Evolutionary conservation across 768 basidiomycete species (phyloP).

Genomic region (Kwoniella dendrophila): DNA sequence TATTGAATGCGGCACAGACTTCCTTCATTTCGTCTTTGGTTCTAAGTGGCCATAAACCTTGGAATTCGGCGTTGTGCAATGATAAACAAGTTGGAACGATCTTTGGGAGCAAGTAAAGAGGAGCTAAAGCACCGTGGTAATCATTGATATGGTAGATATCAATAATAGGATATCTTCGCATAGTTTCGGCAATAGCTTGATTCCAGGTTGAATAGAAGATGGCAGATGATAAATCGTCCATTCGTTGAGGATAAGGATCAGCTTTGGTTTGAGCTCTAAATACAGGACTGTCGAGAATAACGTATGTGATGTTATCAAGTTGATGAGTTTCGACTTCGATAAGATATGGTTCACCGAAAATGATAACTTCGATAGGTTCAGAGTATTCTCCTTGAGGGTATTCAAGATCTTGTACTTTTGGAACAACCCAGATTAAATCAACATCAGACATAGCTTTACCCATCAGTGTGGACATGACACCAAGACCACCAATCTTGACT

Average conservation of each 20-base stretch:
- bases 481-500: conserved; percentile 95
- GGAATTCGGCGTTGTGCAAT: conserved; percentile 95
- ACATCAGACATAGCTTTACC: conserved; percentile 98
- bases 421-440: conserved; percentile 88
- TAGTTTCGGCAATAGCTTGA: conserved; percentile 89
- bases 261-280: conserved; percentile 96
- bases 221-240: conserved; percentile 94
- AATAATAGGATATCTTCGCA: conserved; percentile 79
- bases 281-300: conserved; percentile 90
- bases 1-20: conserved; percentile 96
- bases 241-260: conserved; percentile 92
- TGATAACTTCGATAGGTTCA: conserved; percentile 93
- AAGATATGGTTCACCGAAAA: conserved; percentile 92
- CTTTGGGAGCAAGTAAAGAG: conserved; percentile 88
- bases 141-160: conserved; percentile 94
- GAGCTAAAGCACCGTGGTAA: conserved; percentile 89
- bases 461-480: conserved; percentile 97
- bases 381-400: conserved; percentile 89
- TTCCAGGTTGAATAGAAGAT: conserved; percentile 99
- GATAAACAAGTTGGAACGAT: conserved; percentile 87
- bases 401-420: conserved; percentile 91
- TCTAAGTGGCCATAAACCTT: conserved; percentile 89
- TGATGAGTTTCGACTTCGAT: conserved; percentile 94
- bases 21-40: conserved; percentile 99
- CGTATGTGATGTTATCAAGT: conserved; percentile 92